A percentile compares a stretch with the other conserved stretches of the same genome.
phyloP scores from a whole-genome alignment of 2,329 filamentous ascomycete species.

The Didymosphaeria variabile region DNA sequence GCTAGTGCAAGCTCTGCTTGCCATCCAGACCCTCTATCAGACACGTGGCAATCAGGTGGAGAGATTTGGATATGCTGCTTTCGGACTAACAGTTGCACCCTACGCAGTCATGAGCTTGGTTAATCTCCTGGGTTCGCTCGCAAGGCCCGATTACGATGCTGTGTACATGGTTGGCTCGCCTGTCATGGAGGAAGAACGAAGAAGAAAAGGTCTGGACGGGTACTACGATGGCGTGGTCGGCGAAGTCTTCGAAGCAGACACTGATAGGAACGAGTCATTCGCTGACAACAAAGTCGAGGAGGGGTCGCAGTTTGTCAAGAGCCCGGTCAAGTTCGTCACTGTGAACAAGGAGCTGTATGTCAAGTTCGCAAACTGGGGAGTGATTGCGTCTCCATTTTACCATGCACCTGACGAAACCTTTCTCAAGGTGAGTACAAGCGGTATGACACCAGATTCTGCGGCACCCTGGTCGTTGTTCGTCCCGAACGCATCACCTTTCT shows the following conservation, averaged over 20 bases:
- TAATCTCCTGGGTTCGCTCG: constrained; percentile 35
- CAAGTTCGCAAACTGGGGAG: neutral
- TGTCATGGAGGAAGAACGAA: constrained; percentile 17
- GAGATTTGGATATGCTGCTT: constrained; percentile 43
- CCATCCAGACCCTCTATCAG: constrained; percentile 30
- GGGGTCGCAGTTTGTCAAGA: constrained; percentile 9
- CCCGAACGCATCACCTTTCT: constrained; percentile 12
- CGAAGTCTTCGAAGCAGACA: constrained; percentile 14
- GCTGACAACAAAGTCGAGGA: constrained; percentile 8
- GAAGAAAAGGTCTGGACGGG: constrained; percentile 7
- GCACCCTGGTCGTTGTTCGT: constrained; percentile 3
- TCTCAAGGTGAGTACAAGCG: neutral
- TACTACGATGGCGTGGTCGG: constrained; percentile 19
- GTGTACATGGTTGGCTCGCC: constrained; percentile 27
- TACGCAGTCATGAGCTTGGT: constrained; percentile 46
- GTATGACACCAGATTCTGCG: neutral
- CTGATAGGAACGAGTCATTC: constrained; percentile 10
- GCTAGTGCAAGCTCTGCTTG: constrained; percentile 35
- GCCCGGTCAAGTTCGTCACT: constrained; percentile 9
- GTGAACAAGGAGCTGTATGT: constrained; percentile 8
- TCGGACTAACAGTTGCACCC: constrained; percentile 41
- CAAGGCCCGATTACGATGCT: constrained; percentile 31
- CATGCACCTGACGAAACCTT: neutral
- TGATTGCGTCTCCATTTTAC: neutral
- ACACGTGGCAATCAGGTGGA: constrained; percentile 33